phyloP scores from a whole-genome alignment of 768 basidiomycete species.

The Rhodotorula kratochvilovae region DNA sequence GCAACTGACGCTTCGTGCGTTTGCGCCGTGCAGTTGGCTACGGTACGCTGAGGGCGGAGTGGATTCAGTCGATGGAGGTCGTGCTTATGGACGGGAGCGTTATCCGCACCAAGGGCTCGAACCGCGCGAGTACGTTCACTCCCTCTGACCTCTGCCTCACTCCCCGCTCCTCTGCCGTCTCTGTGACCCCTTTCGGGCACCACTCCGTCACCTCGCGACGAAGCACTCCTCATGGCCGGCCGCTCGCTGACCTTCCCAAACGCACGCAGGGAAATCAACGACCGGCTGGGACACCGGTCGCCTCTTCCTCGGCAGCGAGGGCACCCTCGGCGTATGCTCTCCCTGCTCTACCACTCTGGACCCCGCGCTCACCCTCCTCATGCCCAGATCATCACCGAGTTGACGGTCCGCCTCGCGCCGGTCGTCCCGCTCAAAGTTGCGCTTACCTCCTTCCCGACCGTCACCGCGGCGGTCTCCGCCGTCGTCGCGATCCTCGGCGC shows the following conservation, averaged over 20 bases:
- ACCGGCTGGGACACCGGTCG: constrained; percentile 85
- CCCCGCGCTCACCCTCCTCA: background rate
- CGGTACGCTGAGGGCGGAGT: constrained; percentile 30
- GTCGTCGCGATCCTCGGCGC: constrained; percentile 73
- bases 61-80: constrained; percentile 30
- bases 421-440: constrained; percentile 77
- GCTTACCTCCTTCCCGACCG: constrained; percentile 77
- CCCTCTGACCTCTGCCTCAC: background rate
- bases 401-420: constrained; percentile 78
- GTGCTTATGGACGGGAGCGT: constrained; percentile 83
- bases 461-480: constrained; percentile 69
- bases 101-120: constrained; percentile 69
- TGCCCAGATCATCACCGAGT: constrained; percentile 63
- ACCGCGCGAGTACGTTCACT: constrained; percentile 20
- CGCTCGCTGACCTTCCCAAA: background rate
- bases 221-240: no score
- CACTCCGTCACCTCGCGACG: no score
- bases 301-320: constrained; percentile 78
- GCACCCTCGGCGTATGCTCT: constrained; percentile 25
- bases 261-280: constrained; percentile 62
- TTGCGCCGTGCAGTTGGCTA: constrained; percentile 9
- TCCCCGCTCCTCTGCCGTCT: no score
- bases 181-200: no score
- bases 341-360: background rate
- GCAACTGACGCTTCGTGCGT: background rate